Evolutionary conservation across 495 filamentous ascomycete genomes (phyloP), one percentile per base, ranked within the genome.

Genomic region (Penicillium longicatenatum): DNA sequence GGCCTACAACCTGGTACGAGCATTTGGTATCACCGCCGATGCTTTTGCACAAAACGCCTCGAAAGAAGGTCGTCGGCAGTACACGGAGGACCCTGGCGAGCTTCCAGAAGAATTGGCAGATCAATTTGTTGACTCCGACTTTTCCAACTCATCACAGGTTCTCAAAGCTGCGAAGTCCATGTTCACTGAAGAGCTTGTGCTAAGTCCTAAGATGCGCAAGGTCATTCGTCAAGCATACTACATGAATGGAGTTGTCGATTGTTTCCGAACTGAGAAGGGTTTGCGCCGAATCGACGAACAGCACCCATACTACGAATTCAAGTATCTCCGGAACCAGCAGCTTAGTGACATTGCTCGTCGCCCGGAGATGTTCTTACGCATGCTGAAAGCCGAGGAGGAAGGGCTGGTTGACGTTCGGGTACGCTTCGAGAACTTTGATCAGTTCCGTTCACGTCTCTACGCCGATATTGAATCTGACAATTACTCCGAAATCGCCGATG

Each of bases 241-340:
- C 67, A 81, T 82, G 68, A 86, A 86, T 58, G 91, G 90, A 31
- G 79, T 87, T 31, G 83, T 98, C 52, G 91, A 92, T 72, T 94
- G 93, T 66, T 84, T 84, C 58, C 86, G 93, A 50, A 98, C 94
- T 9, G 92, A 97, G 46, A 98, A 97, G 69, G 94, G 94, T 26
- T 78, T 95, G n/a, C 87, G 88, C 33, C 89, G 89, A 65, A 98
- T 98, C 63, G 93, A 97, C 58, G 95, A 98, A 49, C 86, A 96
- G 33, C 91, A 97, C 66, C 92, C 90, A 0, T 98, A 94, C 71
- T 97, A 97, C 70, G 94, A 97, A 70, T 93, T 98, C 76, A 98
- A 98, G 65, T 98, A 98, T 58, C 86, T 98, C 17, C 83, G 90
- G 37, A 90, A 94, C 62, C 92, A 96, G 67, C 88, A 86, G 45